Conservation (phyloP, 2,329 filamentous ascomycete species). For the Trichoderma sp. region DNA sequence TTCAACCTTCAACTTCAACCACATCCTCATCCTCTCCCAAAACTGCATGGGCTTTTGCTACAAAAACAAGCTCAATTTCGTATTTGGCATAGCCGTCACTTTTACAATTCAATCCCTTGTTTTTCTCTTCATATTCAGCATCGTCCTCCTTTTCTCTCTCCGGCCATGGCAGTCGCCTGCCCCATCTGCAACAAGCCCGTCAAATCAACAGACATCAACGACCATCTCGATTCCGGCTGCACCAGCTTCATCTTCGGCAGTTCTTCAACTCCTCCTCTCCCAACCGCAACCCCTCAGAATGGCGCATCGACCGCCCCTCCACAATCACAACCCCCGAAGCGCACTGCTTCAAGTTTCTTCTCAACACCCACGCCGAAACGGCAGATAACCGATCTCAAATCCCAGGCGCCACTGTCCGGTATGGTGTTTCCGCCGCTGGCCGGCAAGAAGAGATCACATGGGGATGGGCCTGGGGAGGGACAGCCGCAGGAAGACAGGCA, state of each 20-base stretch:
- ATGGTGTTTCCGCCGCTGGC: slow-evolving; percentile 33
- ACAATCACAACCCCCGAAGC: slow-evolving; percentile 48
- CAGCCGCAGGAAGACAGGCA: not conserved
- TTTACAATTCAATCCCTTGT: not conserved
- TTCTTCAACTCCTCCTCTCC: slow-evolving; percentile 35
- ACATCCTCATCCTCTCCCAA: not conserved
- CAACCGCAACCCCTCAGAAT: slow-evolving; percentile 35
- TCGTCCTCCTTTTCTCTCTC: not conserved
- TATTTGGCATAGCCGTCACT: not conserved
- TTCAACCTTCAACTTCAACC: not conserved
- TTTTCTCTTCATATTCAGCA: not conserved
- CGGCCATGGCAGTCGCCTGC: slow-evolving; percentile 57
- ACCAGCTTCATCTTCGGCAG: slow-evolving; percentile 62
- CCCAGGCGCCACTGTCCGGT: slow-evolving; percentile 39
- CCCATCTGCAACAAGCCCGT: slow-evolving; percentile 79
- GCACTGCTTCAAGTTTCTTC: slow-evolving; percentile 61
- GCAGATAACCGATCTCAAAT: slow-evolving; percentile 36
- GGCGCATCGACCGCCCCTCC: slow-evolving; percentile 31
- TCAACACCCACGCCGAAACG: slow-evolving; percentile 61
- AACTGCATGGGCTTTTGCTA: not conserved
- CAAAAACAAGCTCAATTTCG: not conserved
- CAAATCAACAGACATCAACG: slow-evolving; percentile 76
- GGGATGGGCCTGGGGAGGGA: slow-evolving; percentile 52
- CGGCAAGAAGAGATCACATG: slow-evolving; percentile 54
- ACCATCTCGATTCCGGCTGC: slow-evolving; percentile 86